Base-by-base conservation (phyloP, 331 rosid species). In the Saraca asoca region DNA sequence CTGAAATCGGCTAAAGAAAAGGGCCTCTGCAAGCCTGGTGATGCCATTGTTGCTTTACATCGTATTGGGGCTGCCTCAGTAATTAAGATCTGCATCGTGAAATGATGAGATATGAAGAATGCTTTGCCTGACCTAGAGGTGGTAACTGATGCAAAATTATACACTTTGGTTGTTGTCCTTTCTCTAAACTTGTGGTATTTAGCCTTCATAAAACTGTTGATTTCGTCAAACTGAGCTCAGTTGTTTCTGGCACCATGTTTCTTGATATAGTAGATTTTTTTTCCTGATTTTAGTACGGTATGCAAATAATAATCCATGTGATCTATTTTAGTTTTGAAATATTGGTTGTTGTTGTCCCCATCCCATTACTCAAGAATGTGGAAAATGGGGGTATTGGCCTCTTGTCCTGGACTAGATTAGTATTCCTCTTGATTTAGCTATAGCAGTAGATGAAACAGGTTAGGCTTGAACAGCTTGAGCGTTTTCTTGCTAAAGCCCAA, bases 51-150 rank as follows among this genome's bases (percentile, higher is more conserved):
- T 74, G 98, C 94, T 4, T 87, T 93, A 18, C 98, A 93, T 77
- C 98, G 96, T 16, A 89, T 93, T 43, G 98, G 98, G 57, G 82
- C 51, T 41, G 91, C 98, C 72, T 89, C 95, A 15, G 93, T 93
- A 19, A 89, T 93, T 56, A 93, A 93, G 98, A 93, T 93, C 72
- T 93, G 98, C 72, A 0, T 84, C 3, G 98, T 93, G 52, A 93
- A 93, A 19, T 82, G 66, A 85, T 59, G 31, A 69, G 61, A 38
- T 50, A 58, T 62, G 69, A 61, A 24, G 66, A 35, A 55, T 71
- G 73, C 71, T 17, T 56, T 68, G 24, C 68, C 51, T 3, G 15
- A 68, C 43, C n/a, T 53, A 44, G 57, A 75, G 53, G 75, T 57
- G 33, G 39, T 11, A 34, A 67, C 74, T 50, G 66, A 55, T 68